phyloP scores from a whole-genome alignment of 805 yeast species.

The Kazachstania bromeliacearum region DNA sequence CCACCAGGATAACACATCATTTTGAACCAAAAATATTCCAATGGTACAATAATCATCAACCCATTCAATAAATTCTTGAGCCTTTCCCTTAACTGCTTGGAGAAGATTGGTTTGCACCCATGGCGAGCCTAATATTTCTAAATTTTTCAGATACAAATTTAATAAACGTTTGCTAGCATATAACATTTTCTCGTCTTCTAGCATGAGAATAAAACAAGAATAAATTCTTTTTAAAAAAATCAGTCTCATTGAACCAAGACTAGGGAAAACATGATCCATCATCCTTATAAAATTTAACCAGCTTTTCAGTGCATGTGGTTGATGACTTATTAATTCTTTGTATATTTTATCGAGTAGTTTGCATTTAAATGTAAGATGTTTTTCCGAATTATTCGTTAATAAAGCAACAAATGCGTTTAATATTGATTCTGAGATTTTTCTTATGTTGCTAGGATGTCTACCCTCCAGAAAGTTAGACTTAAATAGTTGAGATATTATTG shows the following conservation, averaged over 20 bases:
- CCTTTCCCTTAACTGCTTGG: conserved; percentile 12
- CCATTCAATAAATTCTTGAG: conserved; percentile 11
- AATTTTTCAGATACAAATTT: conserved; percentile 8
- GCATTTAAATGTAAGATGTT: conserved; percentile 11
- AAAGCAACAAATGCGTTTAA: conserved; percentile 8
- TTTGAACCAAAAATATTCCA: conserved; percentile 17
- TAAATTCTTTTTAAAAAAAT: neutral
- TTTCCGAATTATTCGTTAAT: conserved; percentile 6
- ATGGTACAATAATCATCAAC: conserved; percentile 20
- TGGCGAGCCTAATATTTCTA: conserved; percentile 6
- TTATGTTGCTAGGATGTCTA: conserved; percentile 1
- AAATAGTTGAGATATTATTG: conserved; percentile 14
- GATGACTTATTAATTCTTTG: conserved; percentile 6
- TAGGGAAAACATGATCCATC: neutral
- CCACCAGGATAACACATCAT: conserved; percentile 26
- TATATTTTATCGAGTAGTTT: conserved; percentile 6
- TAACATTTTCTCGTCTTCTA: neutral
- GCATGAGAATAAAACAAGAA: neutral
- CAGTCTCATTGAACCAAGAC: neutral
- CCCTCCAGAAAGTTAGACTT: conserved; percentile 2
- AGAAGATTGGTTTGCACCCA: conserved; percentile 22
- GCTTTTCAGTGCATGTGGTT: neutral
- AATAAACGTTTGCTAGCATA: conserved; percentile 1
- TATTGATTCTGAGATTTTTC: conserved; percentile 5
- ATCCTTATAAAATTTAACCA: conserved; percentile 7